These are phyloP conservation scores for Trichoderma koningiopsis DNA, from an alignment of 2,329 filamentous ascomycete species.

Conservation along the genomic window DNA sequence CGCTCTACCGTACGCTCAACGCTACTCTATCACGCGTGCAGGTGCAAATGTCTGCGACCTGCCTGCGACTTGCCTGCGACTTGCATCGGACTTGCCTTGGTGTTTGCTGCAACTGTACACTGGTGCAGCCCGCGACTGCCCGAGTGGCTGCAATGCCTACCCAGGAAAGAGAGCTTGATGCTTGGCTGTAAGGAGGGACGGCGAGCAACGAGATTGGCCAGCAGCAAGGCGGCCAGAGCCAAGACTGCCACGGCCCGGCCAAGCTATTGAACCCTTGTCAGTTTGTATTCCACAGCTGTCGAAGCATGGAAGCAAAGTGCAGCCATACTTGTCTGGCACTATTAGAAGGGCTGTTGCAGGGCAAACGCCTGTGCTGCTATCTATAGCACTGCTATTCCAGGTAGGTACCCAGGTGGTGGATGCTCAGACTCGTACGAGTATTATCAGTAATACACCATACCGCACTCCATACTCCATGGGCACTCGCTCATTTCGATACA, in stretches of 20 bases:
- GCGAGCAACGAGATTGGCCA: conserved; percentile 14
- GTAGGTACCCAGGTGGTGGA: background rate
- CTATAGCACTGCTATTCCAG: conserved; percentile 1
- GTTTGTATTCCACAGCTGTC: background rate
- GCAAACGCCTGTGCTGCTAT: background rate
- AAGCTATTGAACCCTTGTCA: conserved; percentile 18
- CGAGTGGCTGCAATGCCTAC: background rate
- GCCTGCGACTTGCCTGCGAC: too few species aligned
- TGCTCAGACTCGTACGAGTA: background rate
- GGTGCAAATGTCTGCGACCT: background rate
- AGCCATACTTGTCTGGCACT: background rate
- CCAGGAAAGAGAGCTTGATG: background rate
- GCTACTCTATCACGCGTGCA: background rate
- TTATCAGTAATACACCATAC: background rate
- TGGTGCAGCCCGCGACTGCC: background rate
- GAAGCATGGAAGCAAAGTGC: background rate
- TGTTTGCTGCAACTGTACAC: background rate
- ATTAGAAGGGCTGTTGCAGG: background rate
- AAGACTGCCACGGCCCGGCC: conserved; percentile 6
- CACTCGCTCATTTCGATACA: conserved; percentile 6
- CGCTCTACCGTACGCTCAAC: background rate
- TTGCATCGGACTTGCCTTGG: background rate
- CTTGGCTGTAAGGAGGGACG: conserved; percentile 8
- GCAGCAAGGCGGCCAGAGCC: background rate
- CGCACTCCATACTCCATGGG: background rate